These are phyloP conservation scores for Chaetomiaceae sp. DNA, from an alignment of 2,329 filamentous ascomycete species.

Conservation along the genomic window DNA sequence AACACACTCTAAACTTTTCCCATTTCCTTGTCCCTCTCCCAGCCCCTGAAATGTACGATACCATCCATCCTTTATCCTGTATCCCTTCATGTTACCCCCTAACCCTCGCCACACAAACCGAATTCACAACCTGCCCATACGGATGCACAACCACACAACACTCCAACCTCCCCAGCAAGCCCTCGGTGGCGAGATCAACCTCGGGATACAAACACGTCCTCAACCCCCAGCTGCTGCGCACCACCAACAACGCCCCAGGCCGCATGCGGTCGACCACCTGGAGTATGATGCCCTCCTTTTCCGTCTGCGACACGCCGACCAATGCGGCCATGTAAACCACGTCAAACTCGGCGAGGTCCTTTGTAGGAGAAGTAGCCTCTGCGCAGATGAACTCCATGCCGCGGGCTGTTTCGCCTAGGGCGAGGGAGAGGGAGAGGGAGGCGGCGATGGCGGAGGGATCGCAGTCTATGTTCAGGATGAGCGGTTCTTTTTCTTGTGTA, in stretches of 20 bases:
- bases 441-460: constrained; percentile 18
- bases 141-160: constrained; percentile 44
- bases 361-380: constrained; percentile 28
- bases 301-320: constrained; percentile 39
- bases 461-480: constrained; percentile 24
- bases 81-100: background rate
- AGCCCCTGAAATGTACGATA: no score
- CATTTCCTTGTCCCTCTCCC: no score
- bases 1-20: no score
- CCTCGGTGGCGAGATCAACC: constrained; percentile 36
- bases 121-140: constrained; percentile 47
- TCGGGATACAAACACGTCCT: constrained; percentile 45
- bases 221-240: constrained; percentile 42
- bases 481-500: background rate
- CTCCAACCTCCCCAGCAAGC: constrained; percentile 34
- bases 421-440: constrained; percentile 16
- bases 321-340: constrained; percentile 48
- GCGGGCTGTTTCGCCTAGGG: constrained; percentile 14
- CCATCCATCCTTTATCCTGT: no score
- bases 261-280: constrained; percentile 37
- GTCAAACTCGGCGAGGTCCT: constrained; percentile 35
- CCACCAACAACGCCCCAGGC: constrained; percentile 41
- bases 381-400: constrained; percentile 28
- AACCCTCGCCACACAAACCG: constrained; percentile 37
- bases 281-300: constrained; percentile 40